phyloP scores from a whole-genome alignment of 2,329 filamentous ascomycete genomes.

The Fusarium concolor region DNA sequence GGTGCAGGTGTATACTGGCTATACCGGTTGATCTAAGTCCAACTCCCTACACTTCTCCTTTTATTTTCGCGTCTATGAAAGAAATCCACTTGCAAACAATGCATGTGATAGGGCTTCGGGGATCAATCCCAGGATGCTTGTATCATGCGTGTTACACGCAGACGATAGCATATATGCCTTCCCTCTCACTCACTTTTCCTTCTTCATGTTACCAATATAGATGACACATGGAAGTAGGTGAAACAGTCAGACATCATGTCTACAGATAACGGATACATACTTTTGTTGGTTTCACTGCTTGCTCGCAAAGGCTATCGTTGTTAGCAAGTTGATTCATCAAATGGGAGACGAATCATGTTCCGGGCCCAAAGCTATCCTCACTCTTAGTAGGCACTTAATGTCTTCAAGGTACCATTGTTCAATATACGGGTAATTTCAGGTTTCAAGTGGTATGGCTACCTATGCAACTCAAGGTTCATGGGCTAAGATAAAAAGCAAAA shows the following conservation, averaged over 20 bases:
- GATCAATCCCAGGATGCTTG: neutral
- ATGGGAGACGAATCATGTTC: constrained; percentile 5
- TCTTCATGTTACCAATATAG: constrained; percentile 14
- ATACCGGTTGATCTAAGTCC: constrained; percentile 1
- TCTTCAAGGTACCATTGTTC: neutral
- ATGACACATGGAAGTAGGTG: constrained; percentile 20
- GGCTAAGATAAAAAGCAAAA: constrained; percentile 8
- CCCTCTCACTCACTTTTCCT: constrained; percentile 1
- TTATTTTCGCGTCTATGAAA: neutral
- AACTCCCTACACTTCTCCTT: neutral
- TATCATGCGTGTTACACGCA: neutral
- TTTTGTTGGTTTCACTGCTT: neutral
- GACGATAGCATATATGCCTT: neutral
- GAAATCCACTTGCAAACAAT: neutral
- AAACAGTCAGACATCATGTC: constrained; percentile 28
- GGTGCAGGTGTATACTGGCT: constrained; percentile 61
- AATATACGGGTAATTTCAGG: neutral
- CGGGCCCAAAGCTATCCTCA: neutral
- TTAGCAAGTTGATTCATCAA: neutral
- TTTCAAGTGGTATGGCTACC: neutral
- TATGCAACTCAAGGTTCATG: neutral
- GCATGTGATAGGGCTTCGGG: neutral
- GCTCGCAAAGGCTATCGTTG: neutral
- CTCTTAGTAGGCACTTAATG: neutral
- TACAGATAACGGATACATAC: constrained; percentile 26